Evolutionary conservation across 768 basidiomycete genomes (phyloP).

Genomic region (Boletus reticuloceps): DNA sequence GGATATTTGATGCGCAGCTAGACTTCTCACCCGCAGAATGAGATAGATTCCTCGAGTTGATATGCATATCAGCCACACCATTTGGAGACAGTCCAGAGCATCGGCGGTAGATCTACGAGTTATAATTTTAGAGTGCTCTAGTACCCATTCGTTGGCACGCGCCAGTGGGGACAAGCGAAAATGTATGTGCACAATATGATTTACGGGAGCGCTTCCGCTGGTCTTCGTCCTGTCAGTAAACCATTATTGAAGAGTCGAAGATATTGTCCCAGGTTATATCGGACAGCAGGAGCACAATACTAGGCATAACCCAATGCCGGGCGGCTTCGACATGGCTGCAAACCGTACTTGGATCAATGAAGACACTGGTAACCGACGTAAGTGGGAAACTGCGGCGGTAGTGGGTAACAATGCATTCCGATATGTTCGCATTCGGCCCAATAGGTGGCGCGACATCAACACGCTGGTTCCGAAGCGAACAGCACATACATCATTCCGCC

Average conservation of each 20-base stretch:
- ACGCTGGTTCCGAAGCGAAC: conserved; percentile 1
- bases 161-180: conserved; percentile 1
- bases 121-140: conserved; percentile 1
- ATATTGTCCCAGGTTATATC: background rate
- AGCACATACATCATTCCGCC: background rate
- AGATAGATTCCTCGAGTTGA: conserved; percentile 1
- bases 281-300: background rate
- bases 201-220: background rate
- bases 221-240: no score
- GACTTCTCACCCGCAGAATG: background rate
- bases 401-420: background rate
- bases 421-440: conserved; percentile 1
- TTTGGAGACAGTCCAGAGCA: background rate
- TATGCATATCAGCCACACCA: background rate
- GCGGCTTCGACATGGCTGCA: no score
- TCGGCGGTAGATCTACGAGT: background rate
- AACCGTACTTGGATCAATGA: no score
- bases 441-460: background rate
- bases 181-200: background rate
- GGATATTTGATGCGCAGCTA: background rate
- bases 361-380: background rate
- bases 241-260: no score
- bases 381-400: background rate
- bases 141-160: background rate
- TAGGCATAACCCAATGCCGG: no score